Evolutionary conservation across 225 moss, liverwort and hornwort species (phyloP).

Genomic region (Asterella californica): DNA sequence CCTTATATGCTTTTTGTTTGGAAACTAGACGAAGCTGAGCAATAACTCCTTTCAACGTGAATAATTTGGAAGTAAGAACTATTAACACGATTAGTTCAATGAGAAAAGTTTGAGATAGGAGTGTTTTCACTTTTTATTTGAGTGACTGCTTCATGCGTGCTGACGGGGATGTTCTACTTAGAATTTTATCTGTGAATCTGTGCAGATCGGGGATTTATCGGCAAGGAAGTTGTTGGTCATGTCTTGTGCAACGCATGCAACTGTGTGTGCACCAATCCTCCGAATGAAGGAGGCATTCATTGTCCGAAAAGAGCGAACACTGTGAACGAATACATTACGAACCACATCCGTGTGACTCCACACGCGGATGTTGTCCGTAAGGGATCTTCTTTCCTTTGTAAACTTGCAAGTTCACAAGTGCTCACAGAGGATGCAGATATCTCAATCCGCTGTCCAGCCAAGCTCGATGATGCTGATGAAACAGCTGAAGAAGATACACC

Average conservation of each 20-base stretch:
- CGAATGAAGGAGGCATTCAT: slow-evolving; percentile 14
- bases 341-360: too few species aligned
- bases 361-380: neutral
- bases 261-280: slow-evolving; percentile 59
- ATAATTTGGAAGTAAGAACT: too few species aligned
- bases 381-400: neutral
- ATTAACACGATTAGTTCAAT: too few species aligned
- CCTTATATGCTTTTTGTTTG: too few species aligned
- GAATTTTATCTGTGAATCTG: neutral
- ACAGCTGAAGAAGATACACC: neutral
- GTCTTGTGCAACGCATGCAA: slow-evolving; percentile 71
- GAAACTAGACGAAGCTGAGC: too few species aligned
- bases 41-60: too few species aligned
- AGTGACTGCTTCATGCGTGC: too few species aligned
- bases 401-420: neutral
- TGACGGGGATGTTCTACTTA: too few species aligned
- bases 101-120: too few species aligned
- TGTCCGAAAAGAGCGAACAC: neutral
- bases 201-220: slow-evolving; percentile 32
- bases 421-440: neutral
- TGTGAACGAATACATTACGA: too few species aligned
- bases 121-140: too few species aligned
- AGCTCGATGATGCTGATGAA: neutral
- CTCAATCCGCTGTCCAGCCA: neutral
- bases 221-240: slow-evolving; percentile 57